Conservation (phyloP, 2,329 filamentous ascomycete species). For the Cordyceps militaris region DNA sequence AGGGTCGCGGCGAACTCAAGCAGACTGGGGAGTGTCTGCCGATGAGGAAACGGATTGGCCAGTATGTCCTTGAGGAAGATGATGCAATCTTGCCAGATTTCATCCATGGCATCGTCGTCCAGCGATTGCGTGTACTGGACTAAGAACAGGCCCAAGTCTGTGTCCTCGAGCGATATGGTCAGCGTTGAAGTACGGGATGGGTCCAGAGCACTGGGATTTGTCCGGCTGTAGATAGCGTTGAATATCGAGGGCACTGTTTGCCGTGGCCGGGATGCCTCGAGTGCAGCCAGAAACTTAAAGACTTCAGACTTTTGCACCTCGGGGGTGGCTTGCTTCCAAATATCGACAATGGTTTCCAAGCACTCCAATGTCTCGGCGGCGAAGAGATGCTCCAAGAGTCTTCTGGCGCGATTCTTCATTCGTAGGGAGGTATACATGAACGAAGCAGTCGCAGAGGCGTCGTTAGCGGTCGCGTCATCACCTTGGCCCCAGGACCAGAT, state of each 20-base stretch:
- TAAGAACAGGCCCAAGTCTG: conserved; percentile 79
- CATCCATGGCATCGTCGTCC: conserved; percentile 95
- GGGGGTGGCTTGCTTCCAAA: conserved; percentile 59
- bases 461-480: conserved; percentile 50
- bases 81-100: conserved; percentile 95
- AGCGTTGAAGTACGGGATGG: conserved; percentile 76
- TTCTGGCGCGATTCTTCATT: conserved; percentile 81
- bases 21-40: conserved; percentile 78
- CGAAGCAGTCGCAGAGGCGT: conserved; percentile 65
- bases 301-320: conserved; percentile 53
- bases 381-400: conserved; percentile 88
- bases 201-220: conserved; percentile 75
- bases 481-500: conserved; percentile 92
- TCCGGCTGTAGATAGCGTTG: conserved; percentile 91
- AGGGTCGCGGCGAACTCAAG: conserved; percentile 85
- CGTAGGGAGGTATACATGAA: conserved; percentile 86
- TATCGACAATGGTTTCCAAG: conserved; percentile 79
- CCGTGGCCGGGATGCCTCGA: conserved; percentile 85
- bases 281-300: conserved; percentile 79
- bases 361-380: conserved; percentile 88
- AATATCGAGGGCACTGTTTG: conserved; percentile 91
- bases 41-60: conserved; percentile 88
- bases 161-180: conserved; percentile 75
- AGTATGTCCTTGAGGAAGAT: conserved; percentile 84
- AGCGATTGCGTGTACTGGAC: conserved; percentile 84